Base-by-base conservation (phyloP, 495 filamentous ascomycete genomes). In the Penicillium arizonense region DNA sequence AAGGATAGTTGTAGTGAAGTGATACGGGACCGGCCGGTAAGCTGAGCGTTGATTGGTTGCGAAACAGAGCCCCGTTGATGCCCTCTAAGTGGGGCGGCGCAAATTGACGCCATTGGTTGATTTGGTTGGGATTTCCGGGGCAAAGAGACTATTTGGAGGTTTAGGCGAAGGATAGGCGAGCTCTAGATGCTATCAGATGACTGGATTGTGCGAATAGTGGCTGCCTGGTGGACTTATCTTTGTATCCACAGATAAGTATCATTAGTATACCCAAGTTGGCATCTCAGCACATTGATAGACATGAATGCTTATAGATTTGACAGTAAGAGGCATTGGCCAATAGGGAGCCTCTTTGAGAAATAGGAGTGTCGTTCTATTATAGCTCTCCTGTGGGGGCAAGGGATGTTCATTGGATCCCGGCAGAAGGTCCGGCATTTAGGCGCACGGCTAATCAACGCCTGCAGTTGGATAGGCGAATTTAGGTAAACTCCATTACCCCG, bases 51-150 rank as follows among this genome's bases (percentile, higher is more conserved):
- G 44, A 47, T 47, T 47, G 44, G 33, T 1, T 16, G 13, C 13
- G 20, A 46, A 11, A 16, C 12, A 7, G 35, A 16, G 35, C 35
- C 14, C 35, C 14, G 14, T 45, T 14, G n/a, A 30, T 34, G 28
- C 14, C 14, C 14, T 36, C 21, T 14, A 39, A 37, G 34, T 26
- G n/a, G 37, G 34, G 36, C 41, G 18, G 63, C 60, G 58, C 57
- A 63, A 63, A 59, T 45, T 57, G 63, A 61, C 60, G 56, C 63
- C 33, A 67, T 67, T 67, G 63, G 63, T 34, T 38, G 12, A 35
- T 42, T 48, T 23, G 4, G 5, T 30, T 34, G 33, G 33, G 35
- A 18, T 13, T 12, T 46, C 24, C 28, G 11, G 14, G 20, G 40
- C 32, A 18, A 39, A 52, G 57, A 56, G 52, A 52, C 2, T 30